These are phyloP conservation scores for Fomitopsis pinicola DNA, from an alignment of 1,284 basidiomycete species.

Conservation along the genomic window DNA sequence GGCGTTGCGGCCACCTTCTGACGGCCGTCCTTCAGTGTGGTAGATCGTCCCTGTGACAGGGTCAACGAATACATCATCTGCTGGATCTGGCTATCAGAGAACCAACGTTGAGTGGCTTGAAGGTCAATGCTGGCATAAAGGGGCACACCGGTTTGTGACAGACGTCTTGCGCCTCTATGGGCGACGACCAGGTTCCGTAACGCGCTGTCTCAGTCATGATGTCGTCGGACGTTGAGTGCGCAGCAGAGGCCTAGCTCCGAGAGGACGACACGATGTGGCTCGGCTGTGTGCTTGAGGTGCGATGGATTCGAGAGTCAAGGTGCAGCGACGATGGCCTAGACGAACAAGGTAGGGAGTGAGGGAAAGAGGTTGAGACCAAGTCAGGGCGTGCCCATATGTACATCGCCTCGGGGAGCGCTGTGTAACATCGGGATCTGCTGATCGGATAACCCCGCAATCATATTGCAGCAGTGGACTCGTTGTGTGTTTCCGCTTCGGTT, in stretches of 20 bases:
- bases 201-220: slow-evolving; percentile 22
- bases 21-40: slow-evolving; percentile 58
- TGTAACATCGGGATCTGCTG: background rate
- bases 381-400: background rate
- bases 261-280: no score
- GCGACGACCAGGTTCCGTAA: slow-evolving; percentile 34
- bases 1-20: slow-evolving; percentile 53
- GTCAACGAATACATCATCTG: slow-evolving; percentile 52
- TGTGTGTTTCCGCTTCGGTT: no score
- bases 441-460: slow-evolving; percentile 16
- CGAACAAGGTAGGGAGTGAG: no score
- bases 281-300: no score
- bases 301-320: no score
- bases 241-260: no score
- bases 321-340: no score
- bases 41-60: slow-evolving; percentile 46
- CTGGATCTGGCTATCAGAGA: slow-evolving; percentile 33
- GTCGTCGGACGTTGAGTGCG: no score
- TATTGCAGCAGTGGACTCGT: no score
- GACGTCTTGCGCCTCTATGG: slow-evolving; percentile 29
- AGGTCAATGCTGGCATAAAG: background rate
- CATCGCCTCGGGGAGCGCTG: background rate
- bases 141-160: slow-evolving; percentile 44
- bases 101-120: background rate
- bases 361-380: background rate